A percentile compares a stretch with the other conserved stretches of the same genome.
These are phyloP conservation scores for Pichia cabralensis DNA, from an alignment of 805 yeast species.

Conservation along the genomic window DNA sequence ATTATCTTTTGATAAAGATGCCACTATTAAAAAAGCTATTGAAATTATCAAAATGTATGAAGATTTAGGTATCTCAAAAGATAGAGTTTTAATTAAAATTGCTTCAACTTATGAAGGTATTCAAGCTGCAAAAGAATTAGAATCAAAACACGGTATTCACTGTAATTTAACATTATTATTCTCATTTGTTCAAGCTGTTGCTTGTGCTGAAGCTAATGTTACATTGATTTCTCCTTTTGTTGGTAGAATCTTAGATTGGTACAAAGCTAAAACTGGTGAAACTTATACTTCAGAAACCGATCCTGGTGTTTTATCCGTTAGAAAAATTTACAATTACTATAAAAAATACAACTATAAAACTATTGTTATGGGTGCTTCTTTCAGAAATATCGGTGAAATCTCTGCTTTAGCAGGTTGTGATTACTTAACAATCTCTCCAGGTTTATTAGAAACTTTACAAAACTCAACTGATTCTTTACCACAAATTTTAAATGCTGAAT, in stretches of 20 bases:
- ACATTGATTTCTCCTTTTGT: conserved; percentile 98
- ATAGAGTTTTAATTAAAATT: conserved; percentile 87
- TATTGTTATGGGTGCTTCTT: conserved; percentile 99
- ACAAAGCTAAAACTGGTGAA: conserved; percentile 89
- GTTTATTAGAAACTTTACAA: conserved; percentile 76
- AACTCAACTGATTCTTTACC: conserved; percentile 76
- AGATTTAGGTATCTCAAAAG: conserved; percentile 75
- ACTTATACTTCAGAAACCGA: conserved; percentile 70
- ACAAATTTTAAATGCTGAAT: conserved; percentile 60
- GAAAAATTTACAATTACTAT: conserved; percentile 89
- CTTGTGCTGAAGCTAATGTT: conserved; percentile 95
- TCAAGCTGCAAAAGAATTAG: conserved; percentile 95
- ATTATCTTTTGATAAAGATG: conserved; percentile 91
- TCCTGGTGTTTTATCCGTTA: conserved; percentile 94
- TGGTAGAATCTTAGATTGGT: conserved; percentile 98
- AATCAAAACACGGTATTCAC: conserved; percentile 83
- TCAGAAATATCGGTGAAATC: conserved; percentile 95
- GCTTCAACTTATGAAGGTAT: conserved; percentile 99
- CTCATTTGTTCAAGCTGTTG: conserved; percentile 96
- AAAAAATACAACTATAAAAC: conserved; percentile 94
- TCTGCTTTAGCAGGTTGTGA: conserved; percentile 96
- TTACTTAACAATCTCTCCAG: conserved; percentile 90
- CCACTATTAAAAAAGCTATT: conserved; percentile 87
- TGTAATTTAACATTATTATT: conserved; percentile 90
- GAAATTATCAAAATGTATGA: conserved; percentile 83